Base-by-base conservation (phyloP, 805 yeast species). In the Candida nanaspora region DNA sequence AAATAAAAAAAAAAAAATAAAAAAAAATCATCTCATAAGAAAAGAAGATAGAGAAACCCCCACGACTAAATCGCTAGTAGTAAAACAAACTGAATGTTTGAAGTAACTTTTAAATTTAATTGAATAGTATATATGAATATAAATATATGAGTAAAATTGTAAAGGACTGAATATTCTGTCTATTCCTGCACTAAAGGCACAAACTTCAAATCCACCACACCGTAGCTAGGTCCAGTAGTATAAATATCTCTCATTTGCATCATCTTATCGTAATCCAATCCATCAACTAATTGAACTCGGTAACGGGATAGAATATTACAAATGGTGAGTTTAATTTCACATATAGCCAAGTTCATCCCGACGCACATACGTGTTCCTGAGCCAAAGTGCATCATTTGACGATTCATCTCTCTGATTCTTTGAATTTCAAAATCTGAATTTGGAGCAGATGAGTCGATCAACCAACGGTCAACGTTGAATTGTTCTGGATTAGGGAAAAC, bases 341-440 rank as follows among this genome's bases (percentile, higher is more conserved):
- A 72, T 16, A 74, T 57, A 0, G 88, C 88, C 32, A 82, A 55
- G 52, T 82, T 69, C 77, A 78, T 72, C 1, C 91, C 89, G 40
- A 81, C 62, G 51, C 91, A 82, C 87, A 81, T 80, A 46, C 87
- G 62, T 18, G 78, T 67, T 3, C 89, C 91, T 32, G 78, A 73
- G 1, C 89, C 88, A 62, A 83, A 82, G 1, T 83, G 78, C 70
- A 81, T 72, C 68, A 80, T 72, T 48, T 67, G 66, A 39, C 63
- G 68, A 42, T 68, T 66, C 76, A 78, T 80, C 8, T 40, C 41
- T 40, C 60, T 67, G 27, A 72, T 50, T 31, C 80, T 52, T 6
- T 42, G 46, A 6, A 51, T 51, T 51, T 54, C 71, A 3, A 4
- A 16, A n/a, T 36, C 18, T 14, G 4, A 59, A 64, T 2, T 48